phyloP scores from a whole-genome alignment of 2,329 filamentous ascomycete genomes.

The Leptodontidium sp. region DNA sequence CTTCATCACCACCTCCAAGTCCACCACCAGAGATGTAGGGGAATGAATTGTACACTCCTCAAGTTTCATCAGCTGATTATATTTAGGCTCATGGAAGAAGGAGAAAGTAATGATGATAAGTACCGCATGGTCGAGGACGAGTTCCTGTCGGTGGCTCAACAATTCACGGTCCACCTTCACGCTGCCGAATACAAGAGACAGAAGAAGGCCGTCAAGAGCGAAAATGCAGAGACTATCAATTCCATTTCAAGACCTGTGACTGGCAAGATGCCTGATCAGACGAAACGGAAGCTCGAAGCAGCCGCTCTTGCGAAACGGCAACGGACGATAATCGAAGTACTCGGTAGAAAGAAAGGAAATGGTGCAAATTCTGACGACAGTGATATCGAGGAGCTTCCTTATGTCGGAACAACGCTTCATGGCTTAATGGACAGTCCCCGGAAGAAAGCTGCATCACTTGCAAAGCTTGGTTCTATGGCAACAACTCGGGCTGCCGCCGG shows the following conservation, averaged over 20 bases:
- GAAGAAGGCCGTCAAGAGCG: slow-evolving; percentile 62
- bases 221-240: slow-evolving; percentile 58
- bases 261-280: slow-evolving; percentile 43
- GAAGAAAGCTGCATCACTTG: slow-evolving; percentile 44
- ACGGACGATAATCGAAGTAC: slow-evolving; percentile 42
- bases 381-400: slow-evolving; percentile 45
- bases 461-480: slow-evolving; percentile 36
- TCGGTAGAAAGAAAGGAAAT: slow-evolving; percentile 38
- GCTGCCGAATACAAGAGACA: slow-evolving; percentile 78
- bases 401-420: slow-evolving; percentile 51
- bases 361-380: slow-evolving; percentile 43
- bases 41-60: too few species aligned
- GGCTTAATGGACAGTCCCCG: slow-evolving; percentile 54
- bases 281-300: slow-evolving; percentile 45
- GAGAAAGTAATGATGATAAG: slow-evolving; percentile 71
- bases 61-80: slow-evolving; percentile 28
- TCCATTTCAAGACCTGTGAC: slow-evolving; percentile 51
- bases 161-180: slow-evolving; percentile 79
- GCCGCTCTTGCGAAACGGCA: slow-evolving; percentile 50
- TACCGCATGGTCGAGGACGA: slow-evolving; percentile 90
- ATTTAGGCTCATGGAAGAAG: slow-evolving; percentile 63
- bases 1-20: slow-evolving; percentile 61
- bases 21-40: slow-evolving; percentile 56
- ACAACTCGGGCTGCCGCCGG: slow-evolving; percentile 47
- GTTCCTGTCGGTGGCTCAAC: slow-evolving; percentile 70